phyloP scores from a whole-genome alignment of 2,329 filamentous ascomycete species.

The Grosmannia huntii region DNA sequence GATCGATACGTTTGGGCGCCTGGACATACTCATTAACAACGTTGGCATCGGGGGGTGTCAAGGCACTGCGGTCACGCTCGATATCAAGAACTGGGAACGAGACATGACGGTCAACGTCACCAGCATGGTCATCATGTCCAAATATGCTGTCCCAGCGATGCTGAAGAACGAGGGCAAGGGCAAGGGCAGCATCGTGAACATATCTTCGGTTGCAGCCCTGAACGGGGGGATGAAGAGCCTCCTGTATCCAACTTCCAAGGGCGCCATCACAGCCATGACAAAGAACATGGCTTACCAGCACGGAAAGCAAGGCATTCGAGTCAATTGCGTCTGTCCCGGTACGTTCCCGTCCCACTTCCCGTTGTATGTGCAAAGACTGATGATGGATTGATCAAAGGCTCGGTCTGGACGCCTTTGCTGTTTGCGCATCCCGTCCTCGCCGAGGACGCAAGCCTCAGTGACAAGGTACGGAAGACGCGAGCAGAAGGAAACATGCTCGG shows the following conservation, averaged over 20 bases:
- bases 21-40: slow-evolving; percentile 53
- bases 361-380: neutral
- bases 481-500: slow-evolving; percentile 1
- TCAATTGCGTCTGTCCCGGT: slow-evolving; percentile 28
- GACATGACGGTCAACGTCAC: slow-evolving; percentile 49
- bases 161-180: slow-evolving; percentile 32
- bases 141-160: slow-evolving; percentile 50
- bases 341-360: slow-evolving; percentile 6
- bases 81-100: slow-evolving; percentile 42
- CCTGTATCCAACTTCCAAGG: slow-evolving; percentile 33
- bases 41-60: slow-evolving; percentile 43
- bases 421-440: neutral
- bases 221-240: slow-evolving; percentile 30
- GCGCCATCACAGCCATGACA: slow-evolving; percentile 37
- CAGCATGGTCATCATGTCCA: slow-evolving; percentile 52
- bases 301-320: slow-evolving; percentile 28
- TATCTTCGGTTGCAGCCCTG: slow-evolving; percentile 45
- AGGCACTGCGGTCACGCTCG: slow-evolving; percentile 31
- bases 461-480: neutral
- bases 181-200: slow-evolving; percentile 39
- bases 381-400: neutral
- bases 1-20: slow-evolving; percentile 33
- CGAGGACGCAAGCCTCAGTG: neutral
- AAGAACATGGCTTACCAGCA: slow-evolving; percentile 37
- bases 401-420: neutral